phyloP scores from a whole-genome alignment of 2,329 filamentous ascomycete species.

The Thielaviopsis ethacetica region DNA sequence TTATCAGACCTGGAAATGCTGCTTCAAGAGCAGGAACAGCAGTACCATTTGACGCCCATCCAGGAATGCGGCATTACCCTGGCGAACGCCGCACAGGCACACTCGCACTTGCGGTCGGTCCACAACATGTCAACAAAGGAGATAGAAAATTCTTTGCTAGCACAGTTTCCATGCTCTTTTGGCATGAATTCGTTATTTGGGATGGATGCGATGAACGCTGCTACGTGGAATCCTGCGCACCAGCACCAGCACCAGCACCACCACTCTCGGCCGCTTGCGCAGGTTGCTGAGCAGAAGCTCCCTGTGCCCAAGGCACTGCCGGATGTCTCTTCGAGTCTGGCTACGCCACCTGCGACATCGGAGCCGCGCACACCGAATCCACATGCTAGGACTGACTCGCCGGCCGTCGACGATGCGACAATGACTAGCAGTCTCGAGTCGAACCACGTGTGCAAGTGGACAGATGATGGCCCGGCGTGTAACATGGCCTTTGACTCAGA shows the following conservation, averaged over 20 bases:
- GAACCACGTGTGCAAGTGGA: conserved; percentile 4
- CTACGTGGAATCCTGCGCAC: background rate
- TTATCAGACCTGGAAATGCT: conserved; percentile 11
- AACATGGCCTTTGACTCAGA: conserved; percentile 24
- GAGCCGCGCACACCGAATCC: background rate
- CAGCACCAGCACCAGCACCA: background rate
- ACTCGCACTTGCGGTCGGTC: conserved; percentile 10
- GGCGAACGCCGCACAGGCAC: conserved; percentile 9
- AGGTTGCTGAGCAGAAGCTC: background rate
- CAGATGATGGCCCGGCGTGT: conserved; percentile 17
- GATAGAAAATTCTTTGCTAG: conserved; percentile 8
- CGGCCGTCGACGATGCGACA: background rate
- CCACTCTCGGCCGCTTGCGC: background rate
- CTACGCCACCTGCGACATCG: background rate
- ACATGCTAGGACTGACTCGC: background rate
- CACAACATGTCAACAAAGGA: conserved; percentile 10
- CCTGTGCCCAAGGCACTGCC: background rate
- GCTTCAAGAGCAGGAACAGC: conserved; percentile 4
- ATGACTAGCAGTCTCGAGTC: background rate
- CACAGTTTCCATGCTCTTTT: conserved; percentile 9
- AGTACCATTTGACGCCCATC: conserved; percentile 1
- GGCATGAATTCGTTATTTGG: conserved; percentile 2
- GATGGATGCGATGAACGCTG: conserved; percentile 1
- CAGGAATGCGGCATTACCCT: conserved; percentile 12
- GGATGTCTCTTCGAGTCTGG: background rate